Base-by-base conservation (phyloP, 805 yeast species). In the Ogataea polymorpha region DNA sequence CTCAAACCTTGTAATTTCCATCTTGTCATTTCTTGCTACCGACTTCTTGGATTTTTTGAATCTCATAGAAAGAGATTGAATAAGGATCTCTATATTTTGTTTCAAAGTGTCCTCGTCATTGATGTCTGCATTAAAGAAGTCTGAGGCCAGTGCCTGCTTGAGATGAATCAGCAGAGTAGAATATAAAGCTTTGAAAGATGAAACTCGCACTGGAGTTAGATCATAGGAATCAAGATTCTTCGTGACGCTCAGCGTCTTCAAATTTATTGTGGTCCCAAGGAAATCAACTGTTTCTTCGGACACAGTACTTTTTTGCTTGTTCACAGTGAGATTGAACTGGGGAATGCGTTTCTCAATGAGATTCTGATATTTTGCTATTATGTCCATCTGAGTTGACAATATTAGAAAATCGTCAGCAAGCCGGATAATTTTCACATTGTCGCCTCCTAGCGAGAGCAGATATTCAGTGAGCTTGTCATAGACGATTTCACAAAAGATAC, bases 391-490 rank as follows among this genome's bases (percentile, higher is more conserved):
- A 0, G 78, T 66, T 0, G 93, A 73, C 0, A 90, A 61, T n/a
- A 87, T 67, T 20, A 90, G 56, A 53, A 90, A 90, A 58, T 90
- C 98, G 62, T 90, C 98, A 0, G 88, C 95, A 15, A 86, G 59
- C 39, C 96, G 63, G 6, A 87, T 42, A 2, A 87, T 56, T 2
- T 72, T 44, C 11, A 41, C 21, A 2, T 60, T 51, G 5, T 51
- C 44, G 3, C 46, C 37, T 1, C 46, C 25, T n/a, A 58, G 28
- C 28, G 55, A 53, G 6, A 49, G 35, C 39, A 67, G 56, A 11
- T 54, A 48, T 21, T 69, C 67, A 9, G 84, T 71, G 23, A 90
- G 55, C 2, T 72, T 67, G 53, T 84, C 88, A 52, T 84, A 83
- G 0, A 86, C 74, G 1, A 88, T 48, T 48, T 88, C 86, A 48